Base-by-base conservation (phyloP, 345 rosid genomes). In the Rhodamnia argentea region DNA sequence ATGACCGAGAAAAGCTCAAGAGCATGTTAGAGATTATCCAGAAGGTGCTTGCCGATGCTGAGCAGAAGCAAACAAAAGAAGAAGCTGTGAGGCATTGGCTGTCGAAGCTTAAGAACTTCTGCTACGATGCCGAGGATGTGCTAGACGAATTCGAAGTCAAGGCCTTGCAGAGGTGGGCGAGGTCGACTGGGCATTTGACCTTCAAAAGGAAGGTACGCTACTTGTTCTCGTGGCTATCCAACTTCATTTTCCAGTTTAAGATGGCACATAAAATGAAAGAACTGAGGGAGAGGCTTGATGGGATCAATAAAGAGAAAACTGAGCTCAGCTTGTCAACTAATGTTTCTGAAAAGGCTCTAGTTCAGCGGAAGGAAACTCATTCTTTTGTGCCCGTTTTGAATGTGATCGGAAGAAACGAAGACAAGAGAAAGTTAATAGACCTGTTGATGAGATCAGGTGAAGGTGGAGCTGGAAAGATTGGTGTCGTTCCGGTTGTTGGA, bases 401-500 rank as follows among this genome's bases (percentile, higher is more conserved):
- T 51, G 83, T 90, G 27, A 57, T 88, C 42, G 89, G 89, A 26
- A 87, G 91, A 70, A 86, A 44, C 27, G 40, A 84, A 10, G 88
- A 89, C 9, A 84, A 58, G 57, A 24, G 60, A 24, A 53, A 23
- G 24, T 74, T 89, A 26, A 59, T 87, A 29, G 78, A 83, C 5
- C 52, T 47, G 24, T 15, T 89, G 75, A 82, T 84, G 27, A 4
- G 47, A 24, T 15, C 53, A 7, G 37, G 42, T 70, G 84, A 86
- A 20, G 81, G 16, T 1, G 76, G 6, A 20, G 53, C 27, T 23
- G 13, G 50, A 14, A 58, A 87, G n/a, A 24, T 90, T 13, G 18
- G 58, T 22, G 87, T 90, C 9, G 18, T 90, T 85, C 89, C 89
- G 3, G 60, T 89, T 7, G 57, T 87, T 13, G 89, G 90, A 57